phyloP scores from a whole-genome alignment of 2,329 filamentous ascomycete species.

The Lachnellula subtilissima region DNA sequence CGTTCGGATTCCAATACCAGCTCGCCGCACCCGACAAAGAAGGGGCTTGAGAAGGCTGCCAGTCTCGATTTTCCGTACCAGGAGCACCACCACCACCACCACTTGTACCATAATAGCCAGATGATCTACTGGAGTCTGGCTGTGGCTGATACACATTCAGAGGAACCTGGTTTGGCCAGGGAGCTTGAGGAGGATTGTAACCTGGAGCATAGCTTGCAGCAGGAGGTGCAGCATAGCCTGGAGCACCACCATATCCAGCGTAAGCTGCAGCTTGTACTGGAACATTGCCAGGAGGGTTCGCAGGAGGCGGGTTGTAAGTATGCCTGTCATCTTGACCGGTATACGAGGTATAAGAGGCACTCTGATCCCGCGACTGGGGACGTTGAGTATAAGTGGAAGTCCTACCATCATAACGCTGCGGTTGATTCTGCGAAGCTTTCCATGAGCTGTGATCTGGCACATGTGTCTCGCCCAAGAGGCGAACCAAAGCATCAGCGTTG shows the following conservation, averaged over 20 bases:
- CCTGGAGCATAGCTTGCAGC: background rate
- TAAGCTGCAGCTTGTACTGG: constrained; percentile 6
- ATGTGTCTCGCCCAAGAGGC: constrained; percentile 63
- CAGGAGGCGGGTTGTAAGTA: background rate
- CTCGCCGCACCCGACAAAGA: constrained; percentile 7
- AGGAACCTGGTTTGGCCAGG: too few relatives aligned
- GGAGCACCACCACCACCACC: constrained; percentile 9
- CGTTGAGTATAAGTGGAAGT: constrained; percentile 10
- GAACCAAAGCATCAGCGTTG: constrained; percentile 65
- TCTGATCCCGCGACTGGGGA: constrained; percentile 8
- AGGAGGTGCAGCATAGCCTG: background rate
- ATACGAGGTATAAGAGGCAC: constrained; percentile 1
- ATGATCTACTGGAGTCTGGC: constrained; percentile 20
- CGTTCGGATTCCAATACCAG: constrained; percentile 5
- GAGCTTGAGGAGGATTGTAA: background rate
- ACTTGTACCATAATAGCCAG: constrained; percentile 15
- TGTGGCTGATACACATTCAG: constrained; percentile 1
- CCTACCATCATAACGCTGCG: constrained; percentile 28
- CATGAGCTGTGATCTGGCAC: constrained; percentile 58
- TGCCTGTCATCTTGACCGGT: constrained; percentile 9
- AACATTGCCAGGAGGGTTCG: constrained; percentile 2
- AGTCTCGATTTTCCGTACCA: constrained; percentile 8
- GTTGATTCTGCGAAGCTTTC: constrained; percentile 39
- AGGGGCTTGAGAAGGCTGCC: constrained; percentile 6
- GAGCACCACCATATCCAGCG: background rate